Conservation (phyloP, 805 yeast species). For the Tetrapisispora namnaoensis region DNA sequence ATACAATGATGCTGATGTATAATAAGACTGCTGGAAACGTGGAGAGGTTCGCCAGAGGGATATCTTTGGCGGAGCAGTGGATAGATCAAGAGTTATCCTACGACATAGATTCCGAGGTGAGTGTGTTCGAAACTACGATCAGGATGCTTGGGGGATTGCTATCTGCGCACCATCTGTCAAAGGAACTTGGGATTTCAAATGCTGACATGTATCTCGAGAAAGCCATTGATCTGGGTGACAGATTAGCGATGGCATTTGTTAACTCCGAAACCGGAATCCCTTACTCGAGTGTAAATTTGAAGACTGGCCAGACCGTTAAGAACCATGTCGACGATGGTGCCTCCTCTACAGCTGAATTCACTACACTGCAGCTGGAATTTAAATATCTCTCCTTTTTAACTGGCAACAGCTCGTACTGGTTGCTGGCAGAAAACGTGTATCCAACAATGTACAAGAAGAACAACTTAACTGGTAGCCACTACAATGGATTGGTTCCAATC, state of each 20-base stretch:
- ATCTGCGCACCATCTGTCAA: slow-evolving; percentile 59
- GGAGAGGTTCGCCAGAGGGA: slow-evolving; percentile 40
- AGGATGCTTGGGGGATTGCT: slow-evolving; percentile 90
- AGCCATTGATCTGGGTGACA: slow-evolving; percentile 71
- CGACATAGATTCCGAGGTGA: slow-evolving; percentile 63
- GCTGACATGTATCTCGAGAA: slow-evolving; percentile 57
- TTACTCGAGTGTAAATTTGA: slow-evolving; percentile 65
- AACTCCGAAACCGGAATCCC: slow-evolving; percentile 58
- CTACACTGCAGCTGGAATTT: slow-evolving; percentile 80
- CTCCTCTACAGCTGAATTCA: slow-evolving; percentile 80
- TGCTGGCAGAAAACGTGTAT: slow-evolving; percentile 65
- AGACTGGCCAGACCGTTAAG: slow-evolving; percentile 47
- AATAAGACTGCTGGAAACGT: slow-evolving; percentile 23
- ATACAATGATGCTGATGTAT: slow-evolving; percentile 72
- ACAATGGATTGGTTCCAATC: slow-evolving; percentile 76
- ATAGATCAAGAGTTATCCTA: slow-evolving; percentile 59
- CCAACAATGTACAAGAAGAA: slow-evolving; percentile 55
- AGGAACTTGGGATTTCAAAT: slow-evolving; percentile 33
- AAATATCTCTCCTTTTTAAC: slow-evolving; percentile 73
- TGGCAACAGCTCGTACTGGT: slow-evolving; percentile 74
- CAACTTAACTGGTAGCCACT: slow-evolving; percentile 13
- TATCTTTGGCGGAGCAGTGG: slow-evolving; percentile 62
- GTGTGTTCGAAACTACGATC: slow-evolving; percentile 88
- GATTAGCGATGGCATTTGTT: slow-evolving; percentile 60
- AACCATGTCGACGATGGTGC: slow-evolving; percentile 67